These are phyloP conservation scores for Amanita phalloides DNA, from an alignment of 768 basidiomycete genomes.

Conservation along the genomic window DNA sequence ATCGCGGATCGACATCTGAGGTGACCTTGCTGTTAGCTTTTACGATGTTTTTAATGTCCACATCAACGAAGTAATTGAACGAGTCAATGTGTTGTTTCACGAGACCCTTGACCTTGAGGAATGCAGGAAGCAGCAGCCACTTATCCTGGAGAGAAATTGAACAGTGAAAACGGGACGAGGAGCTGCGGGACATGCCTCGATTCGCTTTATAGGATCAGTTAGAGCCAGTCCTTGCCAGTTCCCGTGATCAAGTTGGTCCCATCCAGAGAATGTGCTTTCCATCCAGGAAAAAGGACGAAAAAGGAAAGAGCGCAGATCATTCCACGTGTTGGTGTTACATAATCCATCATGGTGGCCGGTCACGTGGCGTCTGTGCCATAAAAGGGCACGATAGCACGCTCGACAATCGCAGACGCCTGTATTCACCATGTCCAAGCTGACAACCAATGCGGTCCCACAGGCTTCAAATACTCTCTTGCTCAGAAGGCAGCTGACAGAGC, in stretches of 20 bases:
- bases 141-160: conserved; percentile 59
- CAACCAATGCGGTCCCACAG: conserved; percentile 15
- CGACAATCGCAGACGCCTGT: neutral
- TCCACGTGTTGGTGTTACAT: neutral
- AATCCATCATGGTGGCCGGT: neutral
- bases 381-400: conserved; percentile 5
- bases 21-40: conserved; percentile 89
- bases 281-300: neutral
- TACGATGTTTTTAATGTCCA: conserved; percentile 94
- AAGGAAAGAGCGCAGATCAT: neutral
- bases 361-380: conserved; percentile 9
- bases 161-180: neutral
- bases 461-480: conserved; percentile 53
- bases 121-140: conserved; percentile 95
- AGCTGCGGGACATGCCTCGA: conserved; percentile 55
- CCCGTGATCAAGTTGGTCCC: conserved; percentile 46
- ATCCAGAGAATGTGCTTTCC: conserved; percentile 21
- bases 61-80: conserved; percentile 97
- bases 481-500: conserved; percentile 69
- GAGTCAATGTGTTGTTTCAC: conserved; percentile 99
- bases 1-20: conserved; percentile 92
- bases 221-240: conserved; percentile 70
- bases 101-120: conserved; percentile 93
- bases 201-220: conserved; percentile 83
- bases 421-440: conserved; percentile 30